Conservation (phyloP, 345 rosid species). For the Eucalyptus curtisii region DNA sequence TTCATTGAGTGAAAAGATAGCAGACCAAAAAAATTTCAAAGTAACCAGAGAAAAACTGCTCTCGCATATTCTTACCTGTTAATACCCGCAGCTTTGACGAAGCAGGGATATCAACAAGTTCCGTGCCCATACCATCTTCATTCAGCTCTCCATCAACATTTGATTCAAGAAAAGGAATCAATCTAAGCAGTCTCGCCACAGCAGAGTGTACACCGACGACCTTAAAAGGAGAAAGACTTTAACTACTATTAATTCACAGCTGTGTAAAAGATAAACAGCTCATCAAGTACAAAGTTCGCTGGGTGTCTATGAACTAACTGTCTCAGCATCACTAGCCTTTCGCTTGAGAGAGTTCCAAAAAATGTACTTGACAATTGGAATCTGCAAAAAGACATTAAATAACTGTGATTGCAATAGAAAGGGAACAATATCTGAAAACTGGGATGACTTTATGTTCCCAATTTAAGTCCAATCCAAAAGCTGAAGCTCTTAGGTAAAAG, state of each 20-base stretch:
- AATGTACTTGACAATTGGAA: constrained; percentile 57
- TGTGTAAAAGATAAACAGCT: neutral
- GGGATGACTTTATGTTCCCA: neutral
- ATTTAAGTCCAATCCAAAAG: neutral
- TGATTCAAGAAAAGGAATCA: constrained; percentile 52
- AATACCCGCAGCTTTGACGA: constrained; percentile 46
- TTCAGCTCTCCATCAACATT: constrained; percentile 14
- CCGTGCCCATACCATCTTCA: constrained; percentile 34
- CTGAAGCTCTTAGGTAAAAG: neutral
- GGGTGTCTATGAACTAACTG: constrained; percentile 20
- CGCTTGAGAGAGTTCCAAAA: constrained; percentile 74
- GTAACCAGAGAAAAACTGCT: neutral
- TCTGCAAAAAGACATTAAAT: constrained; percentile 17
- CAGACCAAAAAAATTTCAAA: neutral
- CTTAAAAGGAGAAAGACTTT: constrained; percentile 11
- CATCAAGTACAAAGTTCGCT: neutral
- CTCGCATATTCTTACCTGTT: constrained; percentile 33
- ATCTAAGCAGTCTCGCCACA: constrained; percentile 34
- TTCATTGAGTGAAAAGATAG: neutral
- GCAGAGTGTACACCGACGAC: constrained; percentile 55
- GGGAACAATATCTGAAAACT: neutral
- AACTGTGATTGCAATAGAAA: neutral
- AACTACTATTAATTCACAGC: neutral
- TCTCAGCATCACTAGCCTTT: constrained; percentile 71
- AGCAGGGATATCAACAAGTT: constrained; percentile 31